These are phyloP conservation scores for Lathyrus tuberosus DNA, from an alignment of 306 rosid species.

Conservation along the genomic window DNA sequence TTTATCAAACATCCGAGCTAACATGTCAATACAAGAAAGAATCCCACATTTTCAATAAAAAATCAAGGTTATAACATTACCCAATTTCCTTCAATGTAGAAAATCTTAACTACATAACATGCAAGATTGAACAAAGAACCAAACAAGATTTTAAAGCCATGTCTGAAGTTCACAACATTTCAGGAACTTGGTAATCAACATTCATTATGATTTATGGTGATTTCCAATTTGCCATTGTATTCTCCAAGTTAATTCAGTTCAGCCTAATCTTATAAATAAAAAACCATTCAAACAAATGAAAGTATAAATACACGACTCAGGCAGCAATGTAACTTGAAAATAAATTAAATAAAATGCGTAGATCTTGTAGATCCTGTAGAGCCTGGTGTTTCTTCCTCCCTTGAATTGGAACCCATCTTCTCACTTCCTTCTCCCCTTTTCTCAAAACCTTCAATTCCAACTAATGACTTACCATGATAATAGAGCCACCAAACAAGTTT, in stretches of 20 bases:
- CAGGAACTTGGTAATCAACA: conserved; percentile 5
- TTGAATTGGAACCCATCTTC: conserved; percentile 67
- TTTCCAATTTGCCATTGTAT: conserved; percentile 12
- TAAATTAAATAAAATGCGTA: neutral
- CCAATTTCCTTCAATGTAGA: too few species aligned
- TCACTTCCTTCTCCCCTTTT: conserved; percentile 34
- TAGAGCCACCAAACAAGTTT: too few species aligned
- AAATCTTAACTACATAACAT: too few species aligned
- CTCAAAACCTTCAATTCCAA: conserved; percentile 47
- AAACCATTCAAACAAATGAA: conserved; percentile 15
- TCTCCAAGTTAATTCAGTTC: conserved; percentile 23
- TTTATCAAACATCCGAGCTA: too few species aligned
- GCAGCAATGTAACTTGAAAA: neutral
- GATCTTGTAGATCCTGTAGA: conserved; percentile 38
- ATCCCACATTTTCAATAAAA: too few species aligned
- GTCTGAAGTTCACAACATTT: conserved; percentile 34
- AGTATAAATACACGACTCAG: neutral
- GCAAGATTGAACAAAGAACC: too few species aligned
- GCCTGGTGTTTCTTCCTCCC: conserved; percentile 57
- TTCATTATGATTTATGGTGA: conserved; percentile 17
- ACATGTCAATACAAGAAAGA: too few species aligned
- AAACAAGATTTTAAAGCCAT: conserved; percentile 7
- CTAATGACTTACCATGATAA: too few species aligned
- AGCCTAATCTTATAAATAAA: conserved; percentile 18
- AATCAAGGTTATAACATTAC: too few species aligned